These are phyloP conservation scores for Ailanthus altissimus DNA, from an alignment of 345 rosid species.

Conservation along the genomic window DNA sequence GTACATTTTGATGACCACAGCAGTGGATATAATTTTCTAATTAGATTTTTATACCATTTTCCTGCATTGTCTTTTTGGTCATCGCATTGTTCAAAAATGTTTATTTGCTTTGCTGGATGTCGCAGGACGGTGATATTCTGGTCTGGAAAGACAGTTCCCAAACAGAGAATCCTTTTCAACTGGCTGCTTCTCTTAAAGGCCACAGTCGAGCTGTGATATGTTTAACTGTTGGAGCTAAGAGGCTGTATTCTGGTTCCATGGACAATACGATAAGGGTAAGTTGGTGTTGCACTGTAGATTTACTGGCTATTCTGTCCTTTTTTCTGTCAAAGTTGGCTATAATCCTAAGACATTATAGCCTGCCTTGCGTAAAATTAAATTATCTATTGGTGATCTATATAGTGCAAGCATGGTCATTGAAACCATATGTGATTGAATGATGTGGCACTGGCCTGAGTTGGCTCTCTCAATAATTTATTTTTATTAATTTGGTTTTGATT, in stretches of 20 bases:
- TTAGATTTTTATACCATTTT: background rate
- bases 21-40: background rate
- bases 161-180: slow-evolving; percentile 8
- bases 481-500: background rate
- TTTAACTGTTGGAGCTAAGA: slow-evolving; percentile 13
- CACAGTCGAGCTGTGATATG: slow-evolving; percentile 2
- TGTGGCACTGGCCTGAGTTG: background rate
- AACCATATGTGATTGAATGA: background rate
- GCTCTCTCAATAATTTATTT: background rate
- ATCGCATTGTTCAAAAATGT: background rate
- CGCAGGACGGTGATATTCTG: slow-evolving; percentile 8
- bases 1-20: background rate
- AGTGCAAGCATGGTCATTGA: background rate
- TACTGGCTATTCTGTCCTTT: background rate
- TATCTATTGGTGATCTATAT: background rate
- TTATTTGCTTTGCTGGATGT: slow-evolving; percentile 3
- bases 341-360: too few relatives aligned
- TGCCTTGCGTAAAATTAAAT: background rate
- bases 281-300: background rate
- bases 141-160: slow-evolving; percentile 7
- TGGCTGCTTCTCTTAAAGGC: slow-evolving; percentile 9
- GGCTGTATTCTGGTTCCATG: slow-evolving; percentile 20
- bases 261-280: slow-evolving; percentile 16
- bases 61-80: background rate
- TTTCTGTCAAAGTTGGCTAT: background rate